Conservation (phyloP, 2,329 filamentous ascomycete species). For the Daldinia sp. region DNA sequence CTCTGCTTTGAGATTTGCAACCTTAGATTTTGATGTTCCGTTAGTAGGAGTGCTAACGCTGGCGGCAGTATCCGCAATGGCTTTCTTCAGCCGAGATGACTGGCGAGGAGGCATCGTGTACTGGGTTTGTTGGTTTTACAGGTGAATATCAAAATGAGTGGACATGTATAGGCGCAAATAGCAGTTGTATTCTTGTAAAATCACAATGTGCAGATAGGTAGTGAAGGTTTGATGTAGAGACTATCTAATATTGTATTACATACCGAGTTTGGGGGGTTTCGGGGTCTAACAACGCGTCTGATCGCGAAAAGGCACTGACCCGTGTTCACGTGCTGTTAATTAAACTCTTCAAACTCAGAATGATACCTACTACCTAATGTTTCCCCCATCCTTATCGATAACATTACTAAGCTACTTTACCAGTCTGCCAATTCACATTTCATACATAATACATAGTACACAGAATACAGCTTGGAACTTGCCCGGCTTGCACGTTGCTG, state of each 20-base stretch:
- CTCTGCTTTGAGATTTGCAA: slow-evolving; percentile 44
- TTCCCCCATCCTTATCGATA: background rate
- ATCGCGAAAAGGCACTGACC: slow-evolving; percentile 32
- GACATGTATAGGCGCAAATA: background rate
- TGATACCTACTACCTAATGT: too few relatives aligned
- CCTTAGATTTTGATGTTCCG: slow-evolving; percentile 35
- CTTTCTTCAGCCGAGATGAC: slow-evolving; percentile 37
- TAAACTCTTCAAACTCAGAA: background rate
- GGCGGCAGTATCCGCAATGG: slow-evolving; percentile 40
- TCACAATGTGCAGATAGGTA: background rate
- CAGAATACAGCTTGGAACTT: background rate
- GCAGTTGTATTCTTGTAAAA: background rate
- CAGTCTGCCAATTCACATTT: too few relatives aligned
- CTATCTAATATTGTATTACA: slow-evolving; percentile 1
- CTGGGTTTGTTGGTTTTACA: background rate
- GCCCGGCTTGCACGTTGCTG: background rate
- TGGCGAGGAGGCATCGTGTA: slow-evolving; percentile 42
- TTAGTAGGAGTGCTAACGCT: slow-evolving; percentile 44
- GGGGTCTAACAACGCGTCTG: slow-evolving; percentile 28
- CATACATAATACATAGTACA: background rate
- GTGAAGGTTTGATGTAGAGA: background rate
- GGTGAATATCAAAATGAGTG: slow-evolving; percentile 7
- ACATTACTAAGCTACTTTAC: background rate
- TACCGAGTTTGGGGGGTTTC: background rate
- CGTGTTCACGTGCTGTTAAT: slow-evolving; percentile 40